A percentile compares a stretch with the other conserved stretches of the same genome.
Evolutionary conservation across 345 rosid species (phyloP).

Genomic region (Acer saccharum): DNA sequence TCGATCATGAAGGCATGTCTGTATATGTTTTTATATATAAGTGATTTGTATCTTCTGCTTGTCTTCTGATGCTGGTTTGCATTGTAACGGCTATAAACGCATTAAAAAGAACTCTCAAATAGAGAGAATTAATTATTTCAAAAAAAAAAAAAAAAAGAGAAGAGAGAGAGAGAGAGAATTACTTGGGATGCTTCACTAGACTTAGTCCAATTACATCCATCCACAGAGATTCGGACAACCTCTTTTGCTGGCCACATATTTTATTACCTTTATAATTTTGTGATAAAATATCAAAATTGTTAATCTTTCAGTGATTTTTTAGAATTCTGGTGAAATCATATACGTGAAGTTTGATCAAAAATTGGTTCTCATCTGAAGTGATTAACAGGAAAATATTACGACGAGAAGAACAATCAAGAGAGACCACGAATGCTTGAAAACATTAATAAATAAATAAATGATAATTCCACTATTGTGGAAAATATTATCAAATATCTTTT

Average conservation of each 20-base stretch:
- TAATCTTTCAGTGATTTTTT: neutral
- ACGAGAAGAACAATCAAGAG: too few relatives aligned
- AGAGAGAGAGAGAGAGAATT: too few relatives aligned
- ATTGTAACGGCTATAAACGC: neutral
- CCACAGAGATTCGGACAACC: neutral
- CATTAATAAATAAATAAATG: too few relatives aligned
- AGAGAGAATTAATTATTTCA: neutral
- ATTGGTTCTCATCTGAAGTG: neutral
- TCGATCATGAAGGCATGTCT: neutral
- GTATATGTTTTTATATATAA: neutral
- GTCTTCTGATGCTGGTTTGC: neutral
- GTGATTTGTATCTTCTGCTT: slow-evolving; percentile 7
- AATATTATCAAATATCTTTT: too few relatives aligned
- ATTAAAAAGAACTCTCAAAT: neutral
- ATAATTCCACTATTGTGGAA: too few relatives aligned
- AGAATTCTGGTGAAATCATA: neutral
- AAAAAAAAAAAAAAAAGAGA: too few relatives aligned
- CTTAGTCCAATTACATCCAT: neutral
- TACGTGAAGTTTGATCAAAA: neutral
- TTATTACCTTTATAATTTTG: neutral
- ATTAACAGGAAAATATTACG: too few relatives aligned
- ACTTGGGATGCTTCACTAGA: neutral
- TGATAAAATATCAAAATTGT: neutral
- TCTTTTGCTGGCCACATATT: neutral
- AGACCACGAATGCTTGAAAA: neutral